Evolutionary conservation across 2,329 filamentous ascomycete genomes (phyloP).

Genomic region (Clarireedia paspali): DNA sequence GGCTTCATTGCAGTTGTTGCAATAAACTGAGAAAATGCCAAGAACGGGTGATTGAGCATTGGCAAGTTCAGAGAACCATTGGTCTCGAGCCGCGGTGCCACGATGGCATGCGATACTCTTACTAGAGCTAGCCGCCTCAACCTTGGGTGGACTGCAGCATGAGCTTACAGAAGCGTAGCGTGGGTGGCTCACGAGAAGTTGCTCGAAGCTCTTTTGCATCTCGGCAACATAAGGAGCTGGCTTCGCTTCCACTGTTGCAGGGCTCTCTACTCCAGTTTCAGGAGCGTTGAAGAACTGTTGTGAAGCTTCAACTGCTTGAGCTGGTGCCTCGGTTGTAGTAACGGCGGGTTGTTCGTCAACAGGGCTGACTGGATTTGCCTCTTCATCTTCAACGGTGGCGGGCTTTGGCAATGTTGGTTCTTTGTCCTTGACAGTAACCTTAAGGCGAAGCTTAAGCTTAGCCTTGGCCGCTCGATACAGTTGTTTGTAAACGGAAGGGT

Average conservation of each 20-base stretch:
- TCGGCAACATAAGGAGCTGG: slow-evolving; percentile 16
- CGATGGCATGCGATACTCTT: slow-evolving; percentile 22
- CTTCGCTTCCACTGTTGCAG: background rate
- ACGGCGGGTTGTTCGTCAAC: slow-evolving; percentile 11
- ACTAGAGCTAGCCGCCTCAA: slow-evolving; percentile 8
- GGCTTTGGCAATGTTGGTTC: slow-evolving; percentile 26
- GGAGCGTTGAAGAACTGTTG: background rate
- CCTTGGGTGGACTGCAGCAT: background rate
- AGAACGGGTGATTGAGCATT: slow-evolving; percentile 8
- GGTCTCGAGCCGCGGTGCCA: slow-evolving; percentile 26
- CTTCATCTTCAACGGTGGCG: slow-evolving; percentile 44
- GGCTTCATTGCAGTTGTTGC: slow-evolving; percentile 77
- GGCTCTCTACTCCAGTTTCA: background rate
- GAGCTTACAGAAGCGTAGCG: slow-evolving; percentile 1
- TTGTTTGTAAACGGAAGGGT: slow-evolving; percentile 87
- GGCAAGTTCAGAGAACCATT: slow-evolving; percentile 29
- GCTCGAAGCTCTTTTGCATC: slow-evolving; percentile 25
- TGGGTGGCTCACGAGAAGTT: slow-evolving; percentile 17
- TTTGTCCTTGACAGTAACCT: slow-evolving; percentile 46
- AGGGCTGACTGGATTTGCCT: slow-evolving; percentile 20
- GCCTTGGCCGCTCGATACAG: slow-evolving; percentile 95
- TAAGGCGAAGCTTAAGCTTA: slow-evolving; percentile 93
- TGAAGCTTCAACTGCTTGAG: background rate
- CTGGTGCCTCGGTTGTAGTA: slow-evolving; percentile 4
- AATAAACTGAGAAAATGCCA: slow-evolving; percentile 73